Conservation (phyloP, 2,329 filamentous ascomycete genomes). For the Diaporthe caulivora region DNA sequence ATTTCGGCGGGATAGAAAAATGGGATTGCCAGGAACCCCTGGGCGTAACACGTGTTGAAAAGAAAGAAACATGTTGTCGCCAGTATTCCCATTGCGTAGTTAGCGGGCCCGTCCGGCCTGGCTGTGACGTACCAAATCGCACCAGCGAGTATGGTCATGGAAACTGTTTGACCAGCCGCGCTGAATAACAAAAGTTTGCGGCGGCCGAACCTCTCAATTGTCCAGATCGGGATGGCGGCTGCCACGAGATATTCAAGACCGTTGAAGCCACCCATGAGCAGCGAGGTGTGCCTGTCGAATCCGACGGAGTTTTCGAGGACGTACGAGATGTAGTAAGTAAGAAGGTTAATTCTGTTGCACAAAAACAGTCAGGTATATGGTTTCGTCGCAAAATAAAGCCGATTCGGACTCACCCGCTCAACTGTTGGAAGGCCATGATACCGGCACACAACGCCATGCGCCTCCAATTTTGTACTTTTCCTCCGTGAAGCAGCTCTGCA, state of each 20-base stretch:
- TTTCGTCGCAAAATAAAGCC: background rate
- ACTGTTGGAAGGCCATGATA: background rate
- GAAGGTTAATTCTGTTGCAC: background rate
- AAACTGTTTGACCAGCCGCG: conserved; percentile 4
- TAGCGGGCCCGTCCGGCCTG: conserved; percentile 24
- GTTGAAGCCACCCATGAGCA: conserved; percentile 34
- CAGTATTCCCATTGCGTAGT: conserved; percentile 12
- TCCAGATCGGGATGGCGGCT: conserved; percentile 17
- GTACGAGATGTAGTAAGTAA: conserved; percentile 51
- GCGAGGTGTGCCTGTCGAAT: conserved; percentile 24
- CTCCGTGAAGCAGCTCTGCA: background rate
- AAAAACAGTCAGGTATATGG: background rate
- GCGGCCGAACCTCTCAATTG: conserved; percentile 31
- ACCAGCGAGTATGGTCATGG: background rate
- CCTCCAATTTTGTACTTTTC: background rate
- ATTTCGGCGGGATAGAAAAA: conserved; percentile 40
- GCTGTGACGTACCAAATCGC: conserved; percentile 28
- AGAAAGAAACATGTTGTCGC: conserved; percentile 38
- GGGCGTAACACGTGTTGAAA: conserved; percentile 38
- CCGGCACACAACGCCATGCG: background rate
- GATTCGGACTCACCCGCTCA: background rate
- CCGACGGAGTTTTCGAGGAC: conserved; percentile 33
- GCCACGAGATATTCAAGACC: conserved; percentile 34
- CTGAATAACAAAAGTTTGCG: conserved; percentile 24
- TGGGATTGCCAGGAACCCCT: conserved; percentile 34